Base-by-base conservation (phyloP, 768 basidiomycete genomes). In the Butyriboletus loyo region DNA sequence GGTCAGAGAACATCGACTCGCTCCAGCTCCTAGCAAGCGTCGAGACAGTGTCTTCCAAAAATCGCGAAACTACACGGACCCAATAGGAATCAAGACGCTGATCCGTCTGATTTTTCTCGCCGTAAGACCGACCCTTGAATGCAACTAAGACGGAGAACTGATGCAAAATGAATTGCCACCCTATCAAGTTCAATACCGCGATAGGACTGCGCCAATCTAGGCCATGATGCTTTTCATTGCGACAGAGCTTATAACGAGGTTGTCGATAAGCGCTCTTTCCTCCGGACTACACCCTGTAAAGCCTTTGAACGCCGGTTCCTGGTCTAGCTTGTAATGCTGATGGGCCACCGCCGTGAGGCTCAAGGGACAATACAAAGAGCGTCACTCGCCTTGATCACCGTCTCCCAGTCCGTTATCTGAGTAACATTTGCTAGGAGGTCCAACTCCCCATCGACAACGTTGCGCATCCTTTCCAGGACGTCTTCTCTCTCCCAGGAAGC, bases 201-300 rank as follows among this genome's bases (percentile, higher is more conserved):
- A n/a, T n/a, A n/a, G n/a, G n/a, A 15, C 38, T 22, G 14, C 22
- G 22, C 17, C 39, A 13, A 43, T 35, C 50, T 54, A 67, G 22
- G 60, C 47, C 65, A 62, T 35, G 42, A 92, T 87, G 44, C 75
- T 82, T 71, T 93, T 94, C 81, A 86, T 86, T 41, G 91, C 91
- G 6, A 92, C 88, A 9, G 82, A 76, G 55, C 87, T 91, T n/a
- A 80, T 72, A 7, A 89, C 87, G 30, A 93, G 81, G 52, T 82
- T 78, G 60, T 89, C 81, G 11, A 90, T 71, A 15, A 74, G 66
- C 1, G 53, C 57, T 19, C 60, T 71, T 57, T 80, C 82, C 27
- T 58, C 71, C 37, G 40, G 57, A 7, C 52, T 51, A 40, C 78
- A 61, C 11, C 68, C 72, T 27, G 66, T 65, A 0, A 66, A 62